Evolutionary conservation across 208 protist genomes (phyloP).

Genomic region (Crithidia brevicula): DNA sequence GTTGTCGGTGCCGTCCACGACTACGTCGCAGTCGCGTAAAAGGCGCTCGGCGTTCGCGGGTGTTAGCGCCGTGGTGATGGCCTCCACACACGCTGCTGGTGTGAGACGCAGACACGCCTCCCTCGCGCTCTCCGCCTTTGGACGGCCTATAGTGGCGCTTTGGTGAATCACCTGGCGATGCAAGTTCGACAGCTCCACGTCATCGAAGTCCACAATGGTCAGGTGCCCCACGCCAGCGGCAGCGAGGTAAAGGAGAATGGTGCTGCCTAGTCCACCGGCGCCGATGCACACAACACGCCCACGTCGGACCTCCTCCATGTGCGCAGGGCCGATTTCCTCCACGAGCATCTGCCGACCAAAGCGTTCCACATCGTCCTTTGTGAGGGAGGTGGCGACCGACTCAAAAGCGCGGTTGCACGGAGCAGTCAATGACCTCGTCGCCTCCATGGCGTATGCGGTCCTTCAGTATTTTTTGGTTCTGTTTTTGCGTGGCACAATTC

Average conservation of each 20-base stretch:
- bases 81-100: constrained; percentile 47
- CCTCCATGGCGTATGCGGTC: not conserved
- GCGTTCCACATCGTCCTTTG: constrained; percentile 74
- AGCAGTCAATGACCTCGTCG: not conserved
- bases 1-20: constrained; percentile 95
- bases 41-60: constrained; percentile 79
- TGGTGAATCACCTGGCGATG: constrained; percentile 96
- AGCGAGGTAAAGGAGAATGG: constrained; percentile 92
- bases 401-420: constrained; percentile 19
- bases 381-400: constrained; percentile 44
- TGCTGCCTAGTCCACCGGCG: constrained; percentile 94
- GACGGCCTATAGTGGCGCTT: constrained; percentile 44
- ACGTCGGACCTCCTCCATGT: constrained; percentile 69
- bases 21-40: constrained; percentile 77
- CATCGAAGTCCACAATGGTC: constrained; percentile 93
- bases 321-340: constrained; percentile 78
- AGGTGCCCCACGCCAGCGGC: constrained; percentile 93
- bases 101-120: constrained; percentile 70
- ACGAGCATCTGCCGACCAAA: constrained; percentile 92
- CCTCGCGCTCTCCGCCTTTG: constrained; percentile 88
- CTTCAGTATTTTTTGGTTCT: constrained; percentile 6
- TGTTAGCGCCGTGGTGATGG: constrained; percentile 45
- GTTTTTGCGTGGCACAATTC: constrained; percentile 6
- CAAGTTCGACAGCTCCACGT: constrained; percentile 93
- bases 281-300: constrained; percentile 91